A percentile compares a stretch with the other conserved stretches of the same genome.
phyloP scores from a whole-genome alignment of 2,329 filamentous ascomycete genomes.

The Amauroascus verrucosus region DNA sequence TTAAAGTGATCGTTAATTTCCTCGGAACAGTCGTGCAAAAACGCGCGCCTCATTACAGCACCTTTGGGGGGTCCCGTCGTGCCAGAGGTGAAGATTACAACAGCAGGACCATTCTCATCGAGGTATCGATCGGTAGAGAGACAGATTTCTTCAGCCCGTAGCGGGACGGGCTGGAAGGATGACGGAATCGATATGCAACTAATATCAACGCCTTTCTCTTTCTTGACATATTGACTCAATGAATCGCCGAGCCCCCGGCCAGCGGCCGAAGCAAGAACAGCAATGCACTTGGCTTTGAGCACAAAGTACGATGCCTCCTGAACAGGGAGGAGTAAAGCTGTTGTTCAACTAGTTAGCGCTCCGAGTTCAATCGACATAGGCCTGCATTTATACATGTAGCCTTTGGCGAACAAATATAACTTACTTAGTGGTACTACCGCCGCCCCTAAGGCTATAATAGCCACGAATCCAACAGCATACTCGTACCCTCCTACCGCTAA shows the following conservation, averaged over 20 bases:
- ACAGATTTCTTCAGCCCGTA: conserved; percentile 10
- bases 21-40: conserved; percentile 13
- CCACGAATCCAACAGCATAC: conserved; percentile 40
- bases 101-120: conserved; percentile 22
- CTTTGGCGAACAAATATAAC: background rate
- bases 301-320: conserved; percentile 39
- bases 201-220: conserved; percentile 21
- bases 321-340: conserved; percentile 31
- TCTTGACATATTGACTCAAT: conserved; percentile 23
- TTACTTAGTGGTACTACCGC: conserved; percentile 37
- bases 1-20: conserved; percentile 17
- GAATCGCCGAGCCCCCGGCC: conserved; percentile 23
- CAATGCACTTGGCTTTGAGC: conserved; percentile 30
- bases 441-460: conserved; percentile 39
- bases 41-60: conserved; percentile 23
- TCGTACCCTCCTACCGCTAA: conserved; percentile 41
- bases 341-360: conserved; percentile 8
- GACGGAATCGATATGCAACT: conserved; percentile 7
- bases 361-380: background rate
- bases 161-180: conserved; percentile 1
- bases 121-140: conserved; percentile 21
- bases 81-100: conserved; percentile 27
- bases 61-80: conserved; percentile 40
- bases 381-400: background rate
- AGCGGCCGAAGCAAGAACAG: conserved; percentile 31